Percentiles rank a stretch among this genome's conserved stretches.
Evolutionary conservation across 805 yeast genomes (phyloP).

Genomic region (Spathaspora sp.): DNA sequence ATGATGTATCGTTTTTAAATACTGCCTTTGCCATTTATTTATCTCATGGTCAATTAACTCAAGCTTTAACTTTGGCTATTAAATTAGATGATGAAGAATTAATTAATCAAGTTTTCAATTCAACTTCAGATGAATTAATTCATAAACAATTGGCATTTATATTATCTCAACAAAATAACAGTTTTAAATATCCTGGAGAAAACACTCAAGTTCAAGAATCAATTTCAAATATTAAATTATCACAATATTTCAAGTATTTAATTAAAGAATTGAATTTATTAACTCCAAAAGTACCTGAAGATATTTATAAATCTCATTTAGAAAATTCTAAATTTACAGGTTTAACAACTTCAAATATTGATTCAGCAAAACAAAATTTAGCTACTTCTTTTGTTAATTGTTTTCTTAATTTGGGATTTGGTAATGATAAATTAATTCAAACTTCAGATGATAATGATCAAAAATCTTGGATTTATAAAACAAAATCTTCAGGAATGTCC

Average conservation of each 20-base stretch:
- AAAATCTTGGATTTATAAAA: constrained; percentile 81
- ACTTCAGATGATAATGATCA: constrained; percentile 60
- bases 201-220: constrained; percentile 77
- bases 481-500: constrained; percentile 87
- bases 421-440: constrained; percentile 75
- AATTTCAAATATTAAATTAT: constrained; percentile 72
- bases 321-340: constrained; percentile 61
- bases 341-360: constrained; percentile 56
- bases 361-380: constrained; percentile 91
- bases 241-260: constrained; percentile 76
- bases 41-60: constrained; percentile 74
- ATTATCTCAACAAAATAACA: constrained; percentile 80
- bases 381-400: constrained; percentile 95
- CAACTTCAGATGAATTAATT: constrained; percentile 66
- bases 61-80: constrained; percentile 86
- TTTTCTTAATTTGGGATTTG: constrained; percentile 87
- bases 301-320: constrained; percentile 85
- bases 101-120: constrained; percentile 75
- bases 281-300: constrained; percentile 93
- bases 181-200: constrained; percentile 60
- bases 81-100: constrained; percentile 79
- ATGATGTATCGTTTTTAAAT: constrained; percentile 77
- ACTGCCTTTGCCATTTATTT: constrained; percentile 87
- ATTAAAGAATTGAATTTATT: constrained; percentile 83
- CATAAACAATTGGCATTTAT: constrained; percentile 92